Percentiles rank a stretch among this genome's conserved stretches.
phyloP scores from a whole-genome alignment of 768 basidiomycete species.

The Suillus sp. region DNA sequence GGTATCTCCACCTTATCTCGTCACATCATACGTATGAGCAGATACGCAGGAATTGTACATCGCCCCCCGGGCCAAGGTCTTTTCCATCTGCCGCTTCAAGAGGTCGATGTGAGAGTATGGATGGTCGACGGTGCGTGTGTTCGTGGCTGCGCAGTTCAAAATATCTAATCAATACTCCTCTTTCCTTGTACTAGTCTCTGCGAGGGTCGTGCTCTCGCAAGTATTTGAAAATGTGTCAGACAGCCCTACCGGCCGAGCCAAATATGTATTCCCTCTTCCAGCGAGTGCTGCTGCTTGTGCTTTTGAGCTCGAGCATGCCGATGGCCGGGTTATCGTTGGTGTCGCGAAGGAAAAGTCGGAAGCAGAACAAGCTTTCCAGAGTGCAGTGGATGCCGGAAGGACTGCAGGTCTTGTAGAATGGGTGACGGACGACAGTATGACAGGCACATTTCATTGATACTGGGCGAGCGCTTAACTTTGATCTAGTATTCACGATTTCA shows the following conservation, averaged over 20 bases:
- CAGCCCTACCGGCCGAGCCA: constrained; percentile 43
- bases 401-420: constrained; percentile 48
- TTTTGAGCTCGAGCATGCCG: constrained; percentile 50
- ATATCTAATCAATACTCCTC: constrained; percentile 7
- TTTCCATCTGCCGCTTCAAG: constrained; percentile 43
- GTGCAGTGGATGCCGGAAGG: constrained; percentile 42
- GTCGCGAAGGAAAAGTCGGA: constrained; percentile 49
- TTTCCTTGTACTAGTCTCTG: constrained; percentile 40
- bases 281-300: constrained; percentile 55
- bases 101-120: constrained; percentile 42
- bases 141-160: neutral
- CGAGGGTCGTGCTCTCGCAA: constrained; percentile 44
- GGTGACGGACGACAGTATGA: constrained; percentile 55
- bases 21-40: neutral
- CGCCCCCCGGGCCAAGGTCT: constrained; percentile 27
- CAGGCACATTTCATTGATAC: neutral
- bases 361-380: constrained; percentile 43
- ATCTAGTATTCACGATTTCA: constrained; percentile 58
- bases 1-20: constrained; percentile 8
- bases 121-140: constrained; percentile 44
- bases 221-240: constrained; percentile 42
- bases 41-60: constrained; percentile 34
- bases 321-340: constrained; percentile 46
- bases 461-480: neutral
- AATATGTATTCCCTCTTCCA: constrained; percentile 63